phyloP scores from a whole-genome alignment of 2,329 filamentous ascomycete genomes.

The Zasmidium citrigriseum region DNA sequence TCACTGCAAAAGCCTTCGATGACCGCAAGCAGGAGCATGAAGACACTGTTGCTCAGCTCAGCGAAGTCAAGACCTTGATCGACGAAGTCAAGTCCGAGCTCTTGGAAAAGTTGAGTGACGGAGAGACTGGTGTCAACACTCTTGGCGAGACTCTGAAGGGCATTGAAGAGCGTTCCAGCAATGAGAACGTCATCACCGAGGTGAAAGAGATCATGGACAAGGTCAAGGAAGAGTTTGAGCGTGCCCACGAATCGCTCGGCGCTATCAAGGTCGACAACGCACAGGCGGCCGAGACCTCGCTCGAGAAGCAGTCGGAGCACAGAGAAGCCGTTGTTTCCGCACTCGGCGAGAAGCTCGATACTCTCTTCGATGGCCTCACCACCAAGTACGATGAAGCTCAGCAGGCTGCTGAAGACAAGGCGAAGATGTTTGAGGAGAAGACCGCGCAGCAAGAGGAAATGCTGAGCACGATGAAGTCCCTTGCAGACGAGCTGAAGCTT shows the following conservation, averaged over 20 bases:
- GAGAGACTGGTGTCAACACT: constrained; percentile 63
- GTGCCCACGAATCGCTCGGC: constrained; percentile 76
- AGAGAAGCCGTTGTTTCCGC: constrained; percentile 57
- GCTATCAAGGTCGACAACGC: constrained; percentile 78
- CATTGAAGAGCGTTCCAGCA: constrained; percentile 66
- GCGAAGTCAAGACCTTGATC: constrained; percentile 74
- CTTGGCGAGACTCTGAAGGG: constrained; percentile 64
- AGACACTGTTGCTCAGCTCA: constrained; percentile 73
- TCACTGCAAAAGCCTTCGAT: constrained; percentile 77
- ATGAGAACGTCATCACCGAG: constrained; percentile 46
- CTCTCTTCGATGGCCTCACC: constrained; percentile 79
- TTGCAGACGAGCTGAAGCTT: constrained; percentile 83
- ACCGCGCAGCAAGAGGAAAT: constrained; percentile 72
- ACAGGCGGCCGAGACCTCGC: constrained; percentile 55
- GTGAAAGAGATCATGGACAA: constrained; percentile 66
- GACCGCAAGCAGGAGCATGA: constrained; percentile 82
- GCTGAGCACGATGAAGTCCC: constrained; percentile 71
- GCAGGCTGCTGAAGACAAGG: constrained; percentile 69
- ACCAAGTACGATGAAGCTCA: constrained; percentile 88
- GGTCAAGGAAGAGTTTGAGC: constrained; percentile 84
- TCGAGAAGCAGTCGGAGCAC: constrained; percentile 63
- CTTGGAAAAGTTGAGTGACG: constrained; percentile 74
- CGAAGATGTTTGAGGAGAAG: constrained; percentile 71
- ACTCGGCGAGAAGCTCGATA: constrained; percentile 63
- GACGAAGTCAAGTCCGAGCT: constrained; percentile 77